Base-by-base conservation (phyloP, 73 alveolate genomes). In the Chromera velia region DNA sequence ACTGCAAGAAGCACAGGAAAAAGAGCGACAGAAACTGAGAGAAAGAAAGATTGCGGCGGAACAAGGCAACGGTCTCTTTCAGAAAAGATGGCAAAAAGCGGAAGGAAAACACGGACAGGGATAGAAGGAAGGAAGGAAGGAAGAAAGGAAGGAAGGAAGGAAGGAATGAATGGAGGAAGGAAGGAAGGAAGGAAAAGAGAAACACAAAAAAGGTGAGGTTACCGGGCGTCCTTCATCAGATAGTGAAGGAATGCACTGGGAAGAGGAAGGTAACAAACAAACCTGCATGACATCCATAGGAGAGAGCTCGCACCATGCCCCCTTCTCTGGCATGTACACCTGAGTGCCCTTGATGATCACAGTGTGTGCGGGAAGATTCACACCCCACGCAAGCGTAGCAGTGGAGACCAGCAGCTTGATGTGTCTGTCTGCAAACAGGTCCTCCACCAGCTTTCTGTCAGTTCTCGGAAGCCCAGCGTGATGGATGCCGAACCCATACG, bases 261-360 rank as follows among this genome's bases (percentile, higher is more conserved):
- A 9, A 13, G 17, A 13, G 10, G 13, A 26, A 32, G 19, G 31
- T 32, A 33, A 29, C 65, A 10, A 19, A 72, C 75, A 68, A 47
- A 18, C 85, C 76, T 88, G 93, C 27, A 92, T 82, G 88, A 97
- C 93, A 88, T 97, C 99, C 85, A 94, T 91, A 40, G 99, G 97
- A 26, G 98, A 89, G 64, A 97, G 88, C 91, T 97, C 99, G 0
- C 90, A 89, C 99, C 99, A 97, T 49, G 81, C 83, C 13, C 99
- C 99, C 85, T 93, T 73, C 88, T 97, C 99, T 1, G 99, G 99
- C 28, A 92, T 84, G 87, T 97, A 97, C 27, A 97, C 95, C 89
- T 97, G 96, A 19, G 99, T 97, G 32, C 99, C 99, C 90, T 97
- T 97, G 70, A 97, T 96, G 66, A 97, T 97, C 32, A 97, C 99